These are phyloP conservation scores for Clitopilus hobsonii DNA, from an alignment of 768 basidiomycete genomes.

Conservation along the genomic window DNA sequence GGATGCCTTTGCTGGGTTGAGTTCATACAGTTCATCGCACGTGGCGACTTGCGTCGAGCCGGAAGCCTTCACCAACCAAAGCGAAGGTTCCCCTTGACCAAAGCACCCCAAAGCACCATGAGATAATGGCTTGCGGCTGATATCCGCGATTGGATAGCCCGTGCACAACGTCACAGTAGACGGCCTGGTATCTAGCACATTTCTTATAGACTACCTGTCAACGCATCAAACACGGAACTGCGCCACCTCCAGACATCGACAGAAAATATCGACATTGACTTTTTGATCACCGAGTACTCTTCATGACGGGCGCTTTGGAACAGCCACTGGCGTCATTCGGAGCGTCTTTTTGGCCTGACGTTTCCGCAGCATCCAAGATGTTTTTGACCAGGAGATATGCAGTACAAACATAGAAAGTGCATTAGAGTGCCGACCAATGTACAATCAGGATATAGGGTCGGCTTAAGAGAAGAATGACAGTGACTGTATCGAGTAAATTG, in stretches of 20 bases:
- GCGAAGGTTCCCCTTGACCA: too few relatives aligned
- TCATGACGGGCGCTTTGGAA: neutral
- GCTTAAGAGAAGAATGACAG: constrained; percentile 3
- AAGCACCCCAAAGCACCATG: too few relatives aligned
- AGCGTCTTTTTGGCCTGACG: neutral
- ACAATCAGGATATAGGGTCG: neutral
- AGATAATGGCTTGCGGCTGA: too few relatives aligned
- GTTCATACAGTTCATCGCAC: too few relatives aligned
- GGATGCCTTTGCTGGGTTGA: too few relatives aligned
- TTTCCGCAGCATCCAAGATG: neutral
- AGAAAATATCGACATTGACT: neutral
- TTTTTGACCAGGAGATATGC: neutral
- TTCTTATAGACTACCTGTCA: too few relatives aligned
- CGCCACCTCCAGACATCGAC: neutral
- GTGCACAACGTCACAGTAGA: too few relatives aligned
- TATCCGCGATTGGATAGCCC: too few relatives aligned
- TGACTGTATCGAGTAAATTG: constrained; percentile 10
- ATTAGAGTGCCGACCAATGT: neutral
- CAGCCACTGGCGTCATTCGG: neutral
- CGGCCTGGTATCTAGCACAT: too few relatives aligned
- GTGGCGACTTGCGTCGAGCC: too few relatives aligned
- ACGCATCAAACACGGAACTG: too few relatives aligned
- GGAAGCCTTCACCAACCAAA: too few relatives aligned
- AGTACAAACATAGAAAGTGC: neutral
- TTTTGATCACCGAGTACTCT: neutral